Conservation (phyloP, 768 basidiomycete species). For the Rhizopogon vulgaris region DNA sequence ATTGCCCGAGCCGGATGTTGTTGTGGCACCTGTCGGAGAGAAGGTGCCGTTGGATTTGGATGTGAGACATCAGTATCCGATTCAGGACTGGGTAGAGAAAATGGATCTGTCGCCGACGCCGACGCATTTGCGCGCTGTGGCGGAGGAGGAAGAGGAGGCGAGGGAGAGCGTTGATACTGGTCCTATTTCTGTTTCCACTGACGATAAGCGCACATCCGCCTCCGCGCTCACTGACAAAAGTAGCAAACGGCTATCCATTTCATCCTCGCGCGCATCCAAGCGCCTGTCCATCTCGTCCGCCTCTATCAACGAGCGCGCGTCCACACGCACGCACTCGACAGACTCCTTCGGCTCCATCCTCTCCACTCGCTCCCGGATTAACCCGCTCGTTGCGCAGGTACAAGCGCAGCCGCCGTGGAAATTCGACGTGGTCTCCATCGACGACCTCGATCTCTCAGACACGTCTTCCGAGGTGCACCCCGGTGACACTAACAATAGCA, state of each 20-base stretch:
- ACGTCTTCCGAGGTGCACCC: constrained; percentile 52
- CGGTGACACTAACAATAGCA: constrained; percentile 4
- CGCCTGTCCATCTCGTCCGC: constrained; percentile 5
- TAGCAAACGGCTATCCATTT: background rate
- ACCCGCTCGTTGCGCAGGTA: constrained; percentile 27
- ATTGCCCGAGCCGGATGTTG: constrained; percentile 12
- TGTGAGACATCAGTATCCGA: too few relatives aligned
- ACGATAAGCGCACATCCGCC: constrained; percentile 13
- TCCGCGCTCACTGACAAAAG: background rate
- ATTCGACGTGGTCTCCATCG: constrained; percentile 71
- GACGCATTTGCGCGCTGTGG: constrained; percentile 21
- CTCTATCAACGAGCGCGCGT: constrained; percentile 5
- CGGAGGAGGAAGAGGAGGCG: constrained; percentile 20
- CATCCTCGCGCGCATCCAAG: constrained; percentile 7
- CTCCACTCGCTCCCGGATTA: constrained; percentile 23
- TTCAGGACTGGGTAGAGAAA: constrained; percentile 1
- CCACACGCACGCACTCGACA: constrained; percentile 26
- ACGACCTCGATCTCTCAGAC: constrained; percentile 78
- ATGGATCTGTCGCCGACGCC: constrained; percentile 9
- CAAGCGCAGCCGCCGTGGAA: constrained; percentile 44
- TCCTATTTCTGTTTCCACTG: background rate
- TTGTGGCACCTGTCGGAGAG: constrained; percentile 2
- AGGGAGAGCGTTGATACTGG: constrained; percentile 7
- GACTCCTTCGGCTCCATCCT: constrained; percentile 28
- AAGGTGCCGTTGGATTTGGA: background rate